Percentiles rank a stretch among this genome's conserved stretches.
phyloP scores from a whole-genome alignment of 2,329 filamentous ascomycete genomes.

The Clarireedia paspali region DNA sequence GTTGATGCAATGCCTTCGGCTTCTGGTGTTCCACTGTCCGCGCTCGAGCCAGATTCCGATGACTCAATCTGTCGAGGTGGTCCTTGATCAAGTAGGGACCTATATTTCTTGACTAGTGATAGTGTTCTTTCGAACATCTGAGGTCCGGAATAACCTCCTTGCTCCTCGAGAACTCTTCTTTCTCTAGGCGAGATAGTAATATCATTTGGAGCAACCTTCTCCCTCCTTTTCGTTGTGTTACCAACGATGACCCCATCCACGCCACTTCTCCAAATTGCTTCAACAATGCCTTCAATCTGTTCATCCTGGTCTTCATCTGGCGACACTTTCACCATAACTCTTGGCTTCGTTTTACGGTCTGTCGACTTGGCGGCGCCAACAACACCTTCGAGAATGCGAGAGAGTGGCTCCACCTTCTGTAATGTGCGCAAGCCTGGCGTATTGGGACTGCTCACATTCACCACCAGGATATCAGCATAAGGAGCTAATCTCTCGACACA shows the following conservation, averaged over 20 bases:
- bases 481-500: slow-evolving; percentile 75
- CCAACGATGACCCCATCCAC: slow-evolving; percentile 95
- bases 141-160: slow-evolving; percentile 85
- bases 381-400: slow-evolving; percentile 71
- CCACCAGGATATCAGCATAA: slow-evolving; percentile 93
- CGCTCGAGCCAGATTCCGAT: slow-evolving; percentile 4
- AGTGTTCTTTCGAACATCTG: slow-evolving; percentile 78
- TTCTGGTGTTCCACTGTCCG: slow-evolving; percentile 9
- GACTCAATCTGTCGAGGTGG: slow-evolving; percentile 24
- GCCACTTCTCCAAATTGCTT: slow-evolving; percentile 73
- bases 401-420: slow-evolving; percentile 77
- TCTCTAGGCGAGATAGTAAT: slow-evolving; percentile 60
- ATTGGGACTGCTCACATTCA: slow-evolving; percentile 96
- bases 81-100: slow-evolving; percentile 54
- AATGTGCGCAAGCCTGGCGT: slow-evolving; percentile 84
- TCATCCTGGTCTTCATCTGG: slow-evolving; percentile 84
- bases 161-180: slow-evolving; percentile 60
- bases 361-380: slow-evolving; percentile 67
- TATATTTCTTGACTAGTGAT: slow-evolving; percentile 71
- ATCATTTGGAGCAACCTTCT: slow-evolving; percentile 60
- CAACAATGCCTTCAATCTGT: slow-evolving; percentile 81
- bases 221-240: slow-evolving; percentile 85
- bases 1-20: slow-evolving; percentile 29
- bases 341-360: slow-evolving; percentile 63
- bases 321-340: slow-evolving; percentile 96